A percentile compares a stretch with the other conserved stretches of the same genome.
Evolutionary conservation across 176 grass and related monocot species (phyloP).

Genomic region (Bromus sterilis): DNA sequence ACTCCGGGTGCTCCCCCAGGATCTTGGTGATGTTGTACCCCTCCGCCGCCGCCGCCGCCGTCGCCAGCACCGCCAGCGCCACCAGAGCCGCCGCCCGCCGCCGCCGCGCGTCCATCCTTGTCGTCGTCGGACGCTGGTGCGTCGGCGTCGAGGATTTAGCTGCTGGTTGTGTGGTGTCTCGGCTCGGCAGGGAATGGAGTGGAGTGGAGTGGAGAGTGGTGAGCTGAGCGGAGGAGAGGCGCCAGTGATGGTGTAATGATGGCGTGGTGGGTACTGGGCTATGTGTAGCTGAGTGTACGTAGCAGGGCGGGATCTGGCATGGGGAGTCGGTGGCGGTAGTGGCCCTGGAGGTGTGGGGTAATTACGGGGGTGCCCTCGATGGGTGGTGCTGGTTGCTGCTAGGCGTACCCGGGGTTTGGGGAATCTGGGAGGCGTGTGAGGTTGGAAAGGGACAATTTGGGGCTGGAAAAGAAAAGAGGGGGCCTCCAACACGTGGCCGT

Average conservation of each 20-base stretch:
- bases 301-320: not conserved
- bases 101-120: not conserved
- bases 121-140: not conserved
- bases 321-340: not conserved
- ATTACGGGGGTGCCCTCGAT: not conserved
- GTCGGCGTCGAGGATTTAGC: not conserved
- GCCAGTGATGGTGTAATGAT: not conserved
- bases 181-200: not conserved
- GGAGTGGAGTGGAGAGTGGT: not conserved
- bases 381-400: not conserved
- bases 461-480: not conserved
- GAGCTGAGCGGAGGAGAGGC: not conserved
- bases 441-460: not conserved
- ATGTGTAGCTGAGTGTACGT: not conserved
- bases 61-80: not conserved
- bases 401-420: not conserved
- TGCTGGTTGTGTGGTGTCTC: not conserved
- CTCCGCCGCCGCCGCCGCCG: constrained; percentile 3
- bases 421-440: not conserved
- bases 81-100: constrained; percentile 4
- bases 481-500: not conserved
- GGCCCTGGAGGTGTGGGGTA: not conserved
- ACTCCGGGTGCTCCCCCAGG: constrained; percentile 59
- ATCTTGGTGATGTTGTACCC: constrained; percentile 93
- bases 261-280: not conserved